A percentile compares a stretch with the other conserved stretches of the same genome.
phyloP scores from a whole-genome alignment of 2,329 filamentous ascomycete species.

The Pseudogymnoascus verrucosus region DNA sequence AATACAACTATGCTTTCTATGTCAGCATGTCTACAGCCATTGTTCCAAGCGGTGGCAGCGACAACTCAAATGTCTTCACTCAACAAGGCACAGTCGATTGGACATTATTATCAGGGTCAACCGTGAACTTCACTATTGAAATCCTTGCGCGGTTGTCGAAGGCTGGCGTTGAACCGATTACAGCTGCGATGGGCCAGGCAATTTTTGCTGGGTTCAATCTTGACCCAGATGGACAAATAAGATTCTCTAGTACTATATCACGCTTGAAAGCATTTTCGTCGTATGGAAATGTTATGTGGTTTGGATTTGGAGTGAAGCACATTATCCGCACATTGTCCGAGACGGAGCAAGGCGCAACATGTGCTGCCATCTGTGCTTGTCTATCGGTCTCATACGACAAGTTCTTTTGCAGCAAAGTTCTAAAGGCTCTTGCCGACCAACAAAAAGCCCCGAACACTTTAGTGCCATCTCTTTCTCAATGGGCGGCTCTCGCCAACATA shows the following conservation, averaged over 20 bases:
- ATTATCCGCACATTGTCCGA: constrained; percentile 15
- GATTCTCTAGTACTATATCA: constrained; percentile 6
- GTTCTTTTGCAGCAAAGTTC: not conserved
- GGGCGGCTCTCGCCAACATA: constrained; percentile 11
- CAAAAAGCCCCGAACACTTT: constrained; percentile 10
- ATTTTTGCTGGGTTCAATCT: constrained; percentile 14
- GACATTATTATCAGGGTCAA: constrained; percentile 14
- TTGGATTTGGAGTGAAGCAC: constrained; percentile 21
- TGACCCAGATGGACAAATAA: constrained; percentile 9
- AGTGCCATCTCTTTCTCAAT: constrained; percentile 14
- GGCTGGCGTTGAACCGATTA: constrained; percentile 17
- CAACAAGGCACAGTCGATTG: constrained; percentile 19
- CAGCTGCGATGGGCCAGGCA: constrained; percentile 14
- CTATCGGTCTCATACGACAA: constrained; percentile 13
- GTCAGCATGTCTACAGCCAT: not conserved
- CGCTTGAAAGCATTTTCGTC: constrained; percentile 15
- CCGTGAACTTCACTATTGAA: constrained; percentile 13
- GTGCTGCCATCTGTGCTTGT: constrained; percentile 17
- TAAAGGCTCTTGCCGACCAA: constrained; percentile 9
- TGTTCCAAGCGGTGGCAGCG: not conserved
- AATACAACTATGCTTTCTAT: not conserved
- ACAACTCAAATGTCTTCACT: not conserved
- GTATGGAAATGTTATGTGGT: constrained; percentile 17
- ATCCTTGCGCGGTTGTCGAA: constrained; percentile 15
- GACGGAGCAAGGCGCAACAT: constrained; percentile 17